Conservation (phyloP, 495 filamentous ascomycete species). For the Pseudevernia furfuracea region DNA sequence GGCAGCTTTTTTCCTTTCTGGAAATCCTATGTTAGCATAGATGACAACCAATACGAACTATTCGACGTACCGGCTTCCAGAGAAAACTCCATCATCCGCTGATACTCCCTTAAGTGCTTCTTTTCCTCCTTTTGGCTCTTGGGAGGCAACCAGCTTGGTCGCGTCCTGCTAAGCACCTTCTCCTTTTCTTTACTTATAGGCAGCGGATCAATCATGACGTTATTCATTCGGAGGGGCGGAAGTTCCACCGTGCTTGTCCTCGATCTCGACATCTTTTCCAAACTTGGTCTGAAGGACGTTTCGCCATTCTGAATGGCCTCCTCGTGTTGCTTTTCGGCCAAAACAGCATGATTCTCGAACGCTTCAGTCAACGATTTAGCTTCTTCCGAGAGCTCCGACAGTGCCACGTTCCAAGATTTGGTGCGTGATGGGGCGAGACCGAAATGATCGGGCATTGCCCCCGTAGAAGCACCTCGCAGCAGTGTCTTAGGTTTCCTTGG, state of each 20-base stretch:
- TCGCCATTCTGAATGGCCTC: slow-evolving; percentile 45
- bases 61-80: slow-evolving; percentile 55
- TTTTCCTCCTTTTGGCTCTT: slow-evolving; percentile 91
- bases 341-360: slow-evolving; percentile 74
- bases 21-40: slow-evolving; percentile 8
- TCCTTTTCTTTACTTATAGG: slow-evolving; percentile 97
- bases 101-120: slow-evolving; percentile 83
- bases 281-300: slow-evolving; percentile 38
- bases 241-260: slow-evolving; percentile 54
- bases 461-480: slow-evolving; percentile 40
- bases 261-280: slow-evolving; percentile 33
- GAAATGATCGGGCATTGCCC: slow-evolving; percentile 25
- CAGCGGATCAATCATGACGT: slow-evolving; percentile 93
- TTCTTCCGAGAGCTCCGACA: slow-evolving; percentile 76
- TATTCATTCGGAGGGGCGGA: slow-evolving; percentile 75
- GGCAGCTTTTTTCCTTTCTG: slow-evolving; percentile 44
- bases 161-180: slow-evolving; percentile 78
- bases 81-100: slow-evolving; percentile 82
- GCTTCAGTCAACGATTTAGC: slow-evolving; percentile 83
- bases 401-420: slow-evolving; percentile 78
- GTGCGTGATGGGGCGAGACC: slow-evolving; percentile 48
- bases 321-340: slow-evolving; percentile 46
- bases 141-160: slow-evolving; percentile 91
- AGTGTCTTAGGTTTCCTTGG: slow-evolving; percentile 20
- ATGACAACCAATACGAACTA: neutral